Evolutionary conservation across 495 filamentous ascomycete species (phyloP).

Genomic region (Beverwykella pulmonaria): DNA sequence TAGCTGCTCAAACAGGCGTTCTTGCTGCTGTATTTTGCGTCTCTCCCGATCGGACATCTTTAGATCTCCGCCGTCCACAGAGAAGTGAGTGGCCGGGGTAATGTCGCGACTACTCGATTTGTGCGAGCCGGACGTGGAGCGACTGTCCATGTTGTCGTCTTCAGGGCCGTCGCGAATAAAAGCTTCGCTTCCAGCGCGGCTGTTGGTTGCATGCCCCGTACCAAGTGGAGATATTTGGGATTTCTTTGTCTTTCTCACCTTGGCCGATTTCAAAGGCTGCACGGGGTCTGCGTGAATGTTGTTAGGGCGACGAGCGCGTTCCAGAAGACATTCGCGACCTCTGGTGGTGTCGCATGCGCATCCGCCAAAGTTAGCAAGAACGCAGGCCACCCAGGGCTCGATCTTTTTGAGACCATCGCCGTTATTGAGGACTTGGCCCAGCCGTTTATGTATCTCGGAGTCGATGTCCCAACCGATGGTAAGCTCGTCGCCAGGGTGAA

Average conservation of each 20-base stretch:
- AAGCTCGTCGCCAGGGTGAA: slow-evolving; percentile 64
- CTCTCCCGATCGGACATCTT: slow-evolving; percentile 85
- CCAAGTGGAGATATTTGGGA: slow-evolving; percentile 67
- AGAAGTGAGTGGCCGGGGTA: slow-evolving; percentile 65
- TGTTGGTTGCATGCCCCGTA: slow-evolving; percentile 70
- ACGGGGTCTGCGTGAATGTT: slow-evolving; percentile 46
- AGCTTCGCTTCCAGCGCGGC: slow-evolving; percentile 76
- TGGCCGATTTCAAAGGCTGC: slow-evolving; percentile 49
- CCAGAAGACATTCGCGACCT: slow-evolving; percentile 62
- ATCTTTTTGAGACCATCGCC: slow-evolving; percentile 51
- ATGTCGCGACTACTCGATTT: slow-evolving; percentile 81
- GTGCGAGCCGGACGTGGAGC: slow-evolving; percentile 72
- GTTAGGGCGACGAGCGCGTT: slow-evolving; percentile 68
- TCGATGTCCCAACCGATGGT: slow-evolving; percentile 70
- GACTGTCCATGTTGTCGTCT: slow-evolving; percentile 59
- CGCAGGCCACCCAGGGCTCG: slow-evolving; percentile 66
- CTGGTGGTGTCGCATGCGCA: slow-evolving; percentile 70
- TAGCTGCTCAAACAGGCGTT: slow-evolving; percentile 71
- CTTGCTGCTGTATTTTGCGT: slow-evolving; percentile 80
- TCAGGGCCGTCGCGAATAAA: slow-evolving; percentile 47
- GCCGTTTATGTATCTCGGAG: slow-evolving; percentile 51
- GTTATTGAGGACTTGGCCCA: slow-evolving; percentile 43
- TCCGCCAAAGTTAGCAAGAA: slow-evolving; percentile 83
- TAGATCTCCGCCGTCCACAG: slow-evolving; percentile 54
- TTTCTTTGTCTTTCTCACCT: slow-evolving; percentile 58